phyloP scores from a whole-genome alignment of 2,329 filamentous ascomycete species.

The Pseudocercospora pini-densiflorae region DNA sequence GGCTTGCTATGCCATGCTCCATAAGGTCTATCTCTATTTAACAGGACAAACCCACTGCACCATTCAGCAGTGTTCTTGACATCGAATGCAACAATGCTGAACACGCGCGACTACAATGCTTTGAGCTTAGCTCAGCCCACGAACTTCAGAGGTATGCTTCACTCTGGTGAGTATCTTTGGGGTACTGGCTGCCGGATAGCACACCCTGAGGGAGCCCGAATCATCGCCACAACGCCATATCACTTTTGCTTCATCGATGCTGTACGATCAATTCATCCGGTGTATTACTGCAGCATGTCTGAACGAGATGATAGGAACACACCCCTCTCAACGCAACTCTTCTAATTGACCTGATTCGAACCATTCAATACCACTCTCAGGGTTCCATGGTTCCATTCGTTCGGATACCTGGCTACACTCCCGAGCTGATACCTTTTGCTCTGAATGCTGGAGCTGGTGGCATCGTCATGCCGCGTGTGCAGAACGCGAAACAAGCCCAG shows the following conservation, averaged over 20 bases:
- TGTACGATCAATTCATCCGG: not conserved
- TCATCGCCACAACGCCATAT: constrained; percentile 13
- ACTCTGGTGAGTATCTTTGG: constrained; percentile 7
- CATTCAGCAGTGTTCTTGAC: too few relatives aligned
- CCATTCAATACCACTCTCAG: constrained; percentile 14
- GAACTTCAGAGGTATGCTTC: constrained; percentile 14
- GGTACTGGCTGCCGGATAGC: constrained; percentile 8
- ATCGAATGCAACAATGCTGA: not conserved
- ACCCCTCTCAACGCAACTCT: constrained; percentile 11
- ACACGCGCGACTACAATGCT: constrained; percentile 14
- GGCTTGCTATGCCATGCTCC: not conserved
- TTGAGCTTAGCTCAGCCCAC: constrained; percentile 14
- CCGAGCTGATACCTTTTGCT: constrained; percentile 10
- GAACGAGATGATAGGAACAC: constrained; percentile 9
- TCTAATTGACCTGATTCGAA: constrained; percentile 9
- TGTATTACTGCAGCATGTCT: not conserved
- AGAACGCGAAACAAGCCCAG: constrained; percentile 11
- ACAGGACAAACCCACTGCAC: too few relatives aligned
- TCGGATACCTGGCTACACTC: constrained; percentile 6
- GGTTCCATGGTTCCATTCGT: constrained; percentile 18
- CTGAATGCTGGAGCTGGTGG: constrained; percentile 15
- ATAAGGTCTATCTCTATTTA: too few relatives aligned
- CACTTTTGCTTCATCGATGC: constrained; percentile 18
- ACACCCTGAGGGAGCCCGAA: constrained; percentile 7
- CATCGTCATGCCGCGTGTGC: constrained; percentile 12